Conservation (phyloP, 495 filamentous ascomycete genomes). For the Aspergillus heteromorphus region DNA sequence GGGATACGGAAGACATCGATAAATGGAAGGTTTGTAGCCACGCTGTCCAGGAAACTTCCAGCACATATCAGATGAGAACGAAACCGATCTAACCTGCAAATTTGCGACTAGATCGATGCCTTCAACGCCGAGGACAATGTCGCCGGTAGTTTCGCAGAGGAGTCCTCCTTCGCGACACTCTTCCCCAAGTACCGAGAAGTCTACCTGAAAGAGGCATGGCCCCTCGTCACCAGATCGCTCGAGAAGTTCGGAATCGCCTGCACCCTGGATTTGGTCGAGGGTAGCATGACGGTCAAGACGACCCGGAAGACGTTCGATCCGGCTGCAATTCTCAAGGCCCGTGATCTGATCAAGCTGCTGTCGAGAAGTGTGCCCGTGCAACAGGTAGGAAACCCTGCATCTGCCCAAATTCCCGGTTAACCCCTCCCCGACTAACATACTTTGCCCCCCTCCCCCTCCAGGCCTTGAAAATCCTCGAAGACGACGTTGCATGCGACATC, state of each 20-base stretch:
- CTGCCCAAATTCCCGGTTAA: neutral
- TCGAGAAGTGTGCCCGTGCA: conserved; percentile 88
- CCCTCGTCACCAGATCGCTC: conserved; percentile 68
- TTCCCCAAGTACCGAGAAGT: conserved; percentile 98
- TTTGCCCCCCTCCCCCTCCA: conserved; percentile 16
- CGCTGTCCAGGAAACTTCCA: neutral
- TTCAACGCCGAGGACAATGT: conserved; percentile 84
- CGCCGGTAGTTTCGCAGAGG: conserved; percentile 82
- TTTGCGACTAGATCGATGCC: conserved; percentile 55
- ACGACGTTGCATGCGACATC: conserved; percentile 83
- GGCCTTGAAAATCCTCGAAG: conserved; percentile 89
- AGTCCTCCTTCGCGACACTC: conserved; percentile 83
- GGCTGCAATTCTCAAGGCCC: conserved; percentile 86
- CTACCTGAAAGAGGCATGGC: conserved; percentile 91
- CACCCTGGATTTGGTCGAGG: conserved; percentile 89
- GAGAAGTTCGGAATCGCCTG: conserved; percentile 81
- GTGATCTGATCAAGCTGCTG: conserved; percentile 90
- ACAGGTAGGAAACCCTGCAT: conserved; percentile 38
- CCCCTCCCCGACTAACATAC: neutral
- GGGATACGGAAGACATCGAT: conserved; percentile 97
- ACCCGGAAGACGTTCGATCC: conserved; percentile 94
- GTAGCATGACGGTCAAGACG: conserved; percentile 92
- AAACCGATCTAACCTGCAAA: conserved; percentile 13
- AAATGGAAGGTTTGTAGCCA: conserved; percentile 75
- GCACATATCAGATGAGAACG: neutral